Evolutionary conservation across 208 protist species (phyloP), one percentile per base, ranked within the genome.

Genomic region (Wallacemonas sp.): DNA sequence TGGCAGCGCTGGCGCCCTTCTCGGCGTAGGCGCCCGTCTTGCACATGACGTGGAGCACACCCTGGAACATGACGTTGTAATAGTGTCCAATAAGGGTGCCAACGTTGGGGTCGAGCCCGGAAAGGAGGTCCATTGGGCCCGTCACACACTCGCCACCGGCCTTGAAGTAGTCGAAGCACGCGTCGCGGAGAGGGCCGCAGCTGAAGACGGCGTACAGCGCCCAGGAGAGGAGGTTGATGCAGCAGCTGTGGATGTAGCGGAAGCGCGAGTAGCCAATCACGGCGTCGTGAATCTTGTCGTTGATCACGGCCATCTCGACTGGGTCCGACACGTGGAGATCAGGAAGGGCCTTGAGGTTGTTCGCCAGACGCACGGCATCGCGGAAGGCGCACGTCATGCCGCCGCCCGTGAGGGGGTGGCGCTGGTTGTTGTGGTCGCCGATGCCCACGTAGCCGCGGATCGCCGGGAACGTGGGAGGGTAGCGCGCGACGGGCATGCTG

Each of bases 341-440:
- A 26, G 47, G 43, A 64, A 95, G 77, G 63, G n/a, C 16, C 30
- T 70, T 70, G n/a, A 98, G 68, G 24, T 87, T 80, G 30, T 86
- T 65, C 1, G 78, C 74, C 17, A 97, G 64, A 16, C 81, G 71
- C 24, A 90, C 27, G 6, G 87, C 85, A 70, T 98, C 96, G 23
- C 80, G 80, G 69, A 98, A 92, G 23, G 84, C 88, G 58, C 97
- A 91, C 16, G 88, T 95, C 90, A 96, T 96, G 69, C 93, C 89
- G 33, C 87, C 93, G 60, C 96, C 96, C 6, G 95, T 98, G 16
- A 98, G 78, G 16, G 95, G 93, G 80, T 98, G 90, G 36, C 96
- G 86, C 81, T 97, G 94, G 82, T 98, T 98, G 57, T 87, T 82
- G 64, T 97, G 90, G 72, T 98, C 96, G 38, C 96, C 96, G 52